Percentiles rank a stretch among this genome's conserved stretches.
Evolutionary conservation across 164 flowering plant genomes (phyloP).

Genomic region (Amborella trichopoda): DNA sequence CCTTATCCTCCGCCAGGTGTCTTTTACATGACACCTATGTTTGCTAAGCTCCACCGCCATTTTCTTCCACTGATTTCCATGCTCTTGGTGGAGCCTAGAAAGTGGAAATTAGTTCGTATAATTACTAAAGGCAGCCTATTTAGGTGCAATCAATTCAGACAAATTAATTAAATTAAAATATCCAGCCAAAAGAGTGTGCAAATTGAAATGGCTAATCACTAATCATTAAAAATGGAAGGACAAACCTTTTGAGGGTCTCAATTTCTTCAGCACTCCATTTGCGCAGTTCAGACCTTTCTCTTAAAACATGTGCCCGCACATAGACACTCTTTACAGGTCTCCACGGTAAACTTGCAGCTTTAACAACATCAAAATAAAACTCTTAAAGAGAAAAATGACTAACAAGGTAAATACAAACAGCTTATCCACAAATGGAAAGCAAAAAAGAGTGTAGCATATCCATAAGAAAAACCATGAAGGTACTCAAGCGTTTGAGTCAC

Average conservation of each 20-base stretch:
- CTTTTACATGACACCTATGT: slow-evolving; percentile 45
- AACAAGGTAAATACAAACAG: neutral
- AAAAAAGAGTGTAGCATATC: neutral
- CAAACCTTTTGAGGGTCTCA: slow-evolving; percentile 21
- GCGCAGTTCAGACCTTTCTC: slow-evolving; percentile 33
- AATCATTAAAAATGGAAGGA: neutral
- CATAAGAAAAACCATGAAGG: neutral
- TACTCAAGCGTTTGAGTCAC: neutral
- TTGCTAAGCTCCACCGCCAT: slow-evolving; percentile 37
- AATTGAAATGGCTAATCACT: neutral
- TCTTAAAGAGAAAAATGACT: no score
- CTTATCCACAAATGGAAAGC: neutral
- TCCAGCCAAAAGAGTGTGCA: neutral
- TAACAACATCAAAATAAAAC: slow-evolving; percentile 2
- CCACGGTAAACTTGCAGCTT: slow-evolving; percentile 29
- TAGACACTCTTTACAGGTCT: slow-evolving; percentile 28
- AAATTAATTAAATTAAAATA: neutral
- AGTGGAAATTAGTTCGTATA: neutral
- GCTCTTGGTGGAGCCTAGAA: slow-evolving; percentile 17
- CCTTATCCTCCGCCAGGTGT: slow-evolving; percentile 44
- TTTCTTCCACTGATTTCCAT: slow-evolving; percentile 44
- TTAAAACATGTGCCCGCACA: slow-evolving; percentile 42
- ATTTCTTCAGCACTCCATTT: slow-evolving; percentile 41
- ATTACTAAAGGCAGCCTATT: neutral
- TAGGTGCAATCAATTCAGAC: neutral